A percentile compares a stretch with the other conserved stretches of the same genome.
These are phyloP conservation scores for Aspergillus mulundensis DNA, from an alignment of 495 filamentous ascomycete genomes.

Conservation along the genomic window DNA sequence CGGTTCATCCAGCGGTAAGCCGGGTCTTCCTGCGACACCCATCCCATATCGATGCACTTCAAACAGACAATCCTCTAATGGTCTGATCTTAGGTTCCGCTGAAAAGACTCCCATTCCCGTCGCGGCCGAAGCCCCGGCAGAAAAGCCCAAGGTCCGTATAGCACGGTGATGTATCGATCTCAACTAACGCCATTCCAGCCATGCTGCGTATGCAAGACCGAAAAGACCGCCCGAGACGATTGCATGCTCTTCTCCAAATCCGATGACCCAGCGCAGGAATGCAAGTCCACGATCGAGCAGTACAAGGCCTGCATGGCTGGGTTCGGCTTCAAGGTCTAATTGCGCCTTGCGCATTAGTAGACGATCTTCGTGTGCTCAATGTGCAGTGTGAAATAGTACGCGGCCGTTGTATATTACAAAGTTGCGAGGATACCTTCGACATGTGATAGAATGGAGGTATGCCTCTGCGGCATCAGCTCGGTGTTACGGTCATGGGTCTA, in stretches of 20 bases:
- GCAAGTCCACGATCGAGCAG: slow-evolving; percentile 71
- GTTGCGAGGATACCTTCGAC: background rate
- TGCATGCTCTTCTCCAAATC: slow-evolving; percentile 95
- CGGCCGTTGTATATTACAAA: slow-evolving; percentile 1
- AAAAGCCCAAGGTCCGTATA: slow-evolving; percentile 53
- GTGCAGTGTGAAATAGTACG: background rate
- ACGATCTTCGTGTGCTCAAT: no score
- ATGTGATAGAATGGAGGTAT: background rate
- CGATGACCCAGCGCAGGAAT: slow-evolving; percentile 71
- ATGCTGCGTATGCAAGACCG: slow-evolving; percentile 95
- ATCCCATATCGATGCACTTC: background rate
- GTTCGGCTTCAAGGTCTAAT: slow-evolving; percentile 80
- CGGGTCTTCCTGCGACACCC: background rate
- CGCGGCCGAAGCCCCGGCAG: slow-evolving; percentile 25
- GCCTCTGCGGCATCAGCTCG: background rate
- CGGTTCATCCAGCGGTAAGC: slow-evolving; percentile 39
- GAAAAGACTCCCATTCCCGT: slow-evolving; percentile 28
- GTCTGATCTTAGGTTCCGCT: slow-evolving; percentile 13
- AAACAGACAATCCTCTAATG: background rate
- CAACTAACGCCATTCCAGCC: slow-evolving; percentile 51
- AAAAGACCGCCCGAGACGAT: slow-evolving; percentile 89
- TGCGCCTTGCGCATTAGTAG: no score
- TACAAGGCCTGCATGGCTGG: slow-evolving; percentile 93
- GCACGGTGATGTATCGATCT: background rate
- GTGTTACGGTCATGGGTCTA: slow-evolving; percentile 13